phyloP scores from a whole-genome alignment of 805 yeast genomes.

The Debaryomyces prosopidis region DNA sequence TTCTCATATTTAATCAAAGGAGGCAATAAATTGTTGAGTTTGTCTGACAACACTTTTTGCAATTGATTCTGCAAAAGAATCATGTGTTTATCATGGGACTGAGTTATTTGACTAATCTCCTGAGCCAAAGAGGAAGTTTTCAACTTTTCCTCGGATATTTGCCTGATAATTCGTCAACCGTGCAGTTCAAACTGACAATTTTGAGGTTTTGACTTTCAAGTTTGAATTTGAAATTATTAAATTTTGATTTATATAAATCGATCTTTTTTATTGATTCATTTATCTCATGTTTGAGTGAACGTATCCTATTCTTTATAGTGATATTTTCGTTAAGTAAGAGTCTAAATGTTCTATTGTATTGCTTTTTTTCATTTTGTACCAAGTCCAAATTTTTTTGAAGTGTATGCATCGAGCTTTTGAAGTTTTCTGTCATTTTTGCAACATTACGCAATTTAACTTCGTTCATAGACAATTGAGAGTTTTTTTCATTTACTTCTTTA shows the following conservation, averaged over 20 bases:
- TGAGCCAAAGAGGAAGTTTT: neutral
- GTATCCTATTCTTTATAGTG: neutral
- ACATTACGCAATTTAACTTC: neutral
- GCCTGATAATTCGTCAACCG: conserved; percentile 7
- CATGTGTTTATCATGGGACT: neutral
- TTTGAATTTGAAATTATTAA: neutral
- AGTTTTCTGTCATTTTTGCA: neutral
- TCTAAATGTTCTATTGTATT: neutral
- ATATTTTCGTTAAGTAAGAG: neutral
- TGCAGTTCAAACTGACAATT: conserved; percentile 2
- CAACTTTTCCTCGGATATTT: conserved; percentile 8
- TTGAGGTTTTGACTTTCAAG: conserved; percentile 3
- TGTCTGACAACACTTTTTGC: conserved; percentile 24
- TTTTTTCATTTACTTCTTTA: neutral
- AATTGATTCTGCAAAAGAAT: neutral
- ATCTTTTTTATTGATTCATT: neutral
- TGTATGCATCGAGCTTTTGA: neutral
- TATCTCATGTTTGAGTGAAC: neutral
- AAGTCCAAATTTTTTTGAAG: neutral
- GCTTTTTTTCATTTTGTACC: neutral
- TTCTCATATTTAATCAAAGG: neutral
- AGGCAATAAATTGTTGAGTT: neutral
- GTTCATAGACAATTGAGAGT: neutral
- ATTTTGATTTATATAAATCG: neutral
- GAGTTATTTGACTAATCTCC: conserved; percentile 1